Percentiles rank a stretch among this genome's conserved stretches.
These are phyloP conservation scores for Filosporella fistucella DNA, from an alignment of 495 filamentous ascomycete species.

Conservation along the genomic window DNA sequence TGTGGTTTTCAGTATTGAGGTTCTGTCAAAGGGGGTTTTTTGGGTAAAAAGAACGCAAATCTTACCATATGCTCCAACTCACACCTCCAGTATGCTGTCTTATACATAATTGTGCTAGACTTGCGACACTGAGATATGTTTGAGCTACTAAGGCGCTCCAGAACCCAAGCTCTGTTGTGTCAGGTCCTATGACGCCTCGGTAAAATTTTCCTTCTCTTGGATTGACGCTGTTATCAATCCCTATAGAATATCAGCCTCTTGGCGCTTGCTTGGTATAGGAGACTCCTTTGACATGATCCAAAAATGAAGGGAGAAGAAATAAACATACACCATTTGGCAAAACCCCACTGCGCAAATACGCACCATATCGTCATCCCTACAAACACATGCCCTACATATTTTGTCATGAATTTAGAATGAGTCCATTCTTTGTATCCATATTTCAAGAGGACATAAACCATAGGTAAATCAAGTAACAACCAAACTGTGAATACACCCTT, in stretches of 20 bases:
- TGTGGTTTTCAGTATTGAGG: conserved; percentile 8
- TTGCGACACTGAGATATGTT: conserved; percentile 24
- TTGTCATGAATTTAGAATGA: conserved; percentile 29
- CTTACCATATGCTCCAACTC: conserved; percentile 37
- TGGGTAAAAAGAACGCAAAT: conserved; percentile 1
- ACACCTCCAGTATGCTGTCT: conserved; percentile 37
- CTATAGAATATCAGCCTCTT: too few relatives aligned
- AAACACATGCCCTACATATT: conserved; percentile 30
- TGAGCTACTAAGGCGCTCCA: conserved; percentile 32
- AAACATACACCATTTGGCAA: conserved; percentile 36
- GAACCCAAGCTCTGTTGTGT: conserved; percentile 39
- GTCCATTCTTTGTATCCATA: conserved; percentile 33
- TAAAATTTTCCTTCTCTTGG: conserved; percentile 32
- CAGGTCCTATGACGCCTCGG: conserved; percentile 28
- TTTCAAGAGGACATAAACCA: conserved; percentile 33
- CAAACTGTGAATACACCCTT: conserved; percentile 34
- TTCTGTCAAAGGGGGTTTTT: not conserved
- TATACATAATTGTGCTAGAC: conserved; percentile 31
- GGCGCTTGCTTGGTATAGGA: too few relatives aligned
- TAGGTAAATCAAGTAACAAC: conserved; percentile 36
- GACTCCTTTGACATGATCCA: too few relatives aligned
- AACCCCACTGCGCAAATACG: conserved; percentile 26
- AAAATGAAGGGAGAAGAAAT: too few relatives aligned
- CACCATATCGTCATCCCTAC: conserved; percentile 23
- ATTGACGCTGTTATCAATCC: conserved; percentile 30